Percentiles rank a stretch among this genome's conserved stretches.
These are phyloP conservation scores for Dimocarpus longan DNA, from an alignment of 345 rosid genomes.

Conservation along the genomic window DNA sequence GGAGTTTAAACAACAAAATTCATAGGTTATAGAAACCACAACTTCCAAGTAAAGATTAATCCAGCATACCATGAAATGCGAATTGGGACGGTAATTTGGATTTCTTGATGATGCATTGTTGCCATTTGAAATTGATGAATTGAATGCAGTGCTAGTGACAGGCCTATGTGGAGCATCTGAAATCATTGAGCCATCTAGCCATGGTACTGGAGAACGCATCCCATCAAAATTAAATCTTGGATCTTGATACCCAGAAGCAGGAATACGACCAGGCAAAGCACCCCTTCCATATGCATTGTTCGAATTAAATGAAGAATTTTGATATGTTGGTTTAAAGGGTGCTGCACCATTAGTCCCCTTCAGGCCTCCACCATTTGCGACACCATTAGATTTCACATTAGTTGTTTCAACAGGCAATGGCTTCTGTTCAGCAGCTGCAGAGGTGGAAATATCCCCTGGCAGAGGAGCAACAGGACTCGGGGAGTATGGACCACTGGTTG, in stretches of 20 bases:
- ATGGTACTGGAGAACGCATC: conserved; percentile 45
- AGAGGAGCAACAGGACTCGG: conserved; percentile 49
- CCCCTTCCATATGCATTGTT: conserved; percentile 64
- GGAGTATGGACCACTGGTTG: conserved; percentile 54
- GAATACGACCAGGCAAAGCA: conserved; percentile 46
- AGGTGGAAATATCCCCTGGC: conserved; percentile 57
- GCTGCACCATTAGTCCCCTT: conserved; percentile 65
- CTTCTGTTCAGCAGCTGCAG: conserved; percentile 63
- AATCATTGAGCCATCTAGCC: conserved; percentile 51
- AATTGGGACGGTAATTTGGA: conserved; percentile 56
- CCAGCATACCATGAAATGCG: conserved; percentile 55
- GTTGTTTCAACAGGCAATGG: conserved; percentile 54
- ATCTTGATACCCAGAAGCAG: conserved; percentile 68
- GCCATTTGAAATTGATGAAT: conserved; percentile 53
- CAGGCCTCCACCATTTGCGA: conserved; percentile 39
- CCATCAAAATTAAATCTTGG: conserved; percentile 61
- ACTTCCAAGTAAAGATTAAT: not conserved
- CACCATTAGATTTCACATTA: conserved; percentile 48
- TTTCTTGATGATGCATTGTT: conserved; percentile 65
- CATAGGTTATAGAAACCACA: not conserved
- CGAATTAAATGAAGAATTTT: conserved; percentile 44
- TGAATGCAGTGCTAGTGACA: conserved; percentile 42
- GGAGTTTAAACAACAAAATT: not conserved
- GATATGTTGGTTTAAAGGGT: conserved; percentile 55
- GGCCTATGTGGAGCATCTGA: conserved; percentile 62